Conservation (phyloP, 2,329 filamentous ascomycete species). For the Sclerotinia borealis region DNA sequence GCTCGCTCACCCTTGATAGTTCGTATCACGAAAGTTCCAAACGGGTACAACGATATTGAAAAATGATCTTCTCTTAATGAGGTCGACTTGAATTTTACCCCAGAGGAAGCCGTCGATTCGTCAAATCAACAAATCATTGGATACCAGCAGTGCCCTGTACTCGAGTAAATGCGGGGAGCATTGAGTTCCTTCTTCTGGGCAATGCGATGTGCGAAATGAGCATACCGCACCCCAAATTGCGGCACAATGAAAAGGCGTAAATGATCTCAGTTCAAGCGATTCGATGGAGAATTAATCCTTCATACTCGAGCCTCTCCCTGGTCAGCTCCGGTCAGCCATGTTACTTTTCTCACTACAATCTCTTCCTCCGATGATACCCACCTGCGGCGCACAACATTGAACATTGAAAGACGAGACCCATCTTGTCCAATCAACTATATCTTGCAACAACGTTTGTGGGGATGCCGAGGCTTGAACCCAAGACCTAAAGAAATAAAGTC, state of each 20-base stretch:
- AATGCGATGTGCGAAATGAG: not conserved
- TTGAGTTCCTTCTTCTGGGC: not conserved
- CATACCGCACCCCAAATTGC: not conserved
- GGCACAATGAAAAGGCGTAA: slow-evolving; percentile 18
- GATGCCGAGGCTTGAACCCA: not conserved
- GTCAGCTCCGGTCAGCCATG: slow-evolving; percentile 11
- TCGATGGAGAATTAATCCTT: slow-evolving; percentile 24
- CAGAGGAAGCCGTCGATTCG: not conserved
- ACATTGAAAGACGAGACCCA: not conserved
- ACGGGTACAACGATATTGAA: not conserved
- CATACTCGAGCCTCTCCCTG: slow-evolving; percentile 21
- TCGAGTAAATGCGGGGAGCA: slow-evolving; percentile 5
- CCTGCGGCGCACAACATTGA: not conserved
- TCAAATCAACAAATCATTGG: not conserved
- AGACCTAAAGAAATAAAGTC: not conserved
- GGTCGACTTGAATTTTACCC: not conserved
- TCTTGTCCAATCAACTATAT: not conserved
- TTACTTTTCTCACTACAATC: not conserved
- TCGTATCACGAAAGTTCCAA: not conserved
- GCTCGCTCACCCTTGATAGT: not conserved
- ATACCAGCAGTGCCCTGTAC: not conserved
- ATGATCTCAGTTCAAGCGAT: slow-evolving; percentile 22
- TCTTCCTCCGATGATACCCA: not conserved
- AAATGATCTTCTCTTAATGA: not conserved
- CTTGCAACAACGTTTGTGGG: not conserved